Conservation (phyloP, 768 basidiomycete genomes). For the Fomitopsis pulvina region DNA sequence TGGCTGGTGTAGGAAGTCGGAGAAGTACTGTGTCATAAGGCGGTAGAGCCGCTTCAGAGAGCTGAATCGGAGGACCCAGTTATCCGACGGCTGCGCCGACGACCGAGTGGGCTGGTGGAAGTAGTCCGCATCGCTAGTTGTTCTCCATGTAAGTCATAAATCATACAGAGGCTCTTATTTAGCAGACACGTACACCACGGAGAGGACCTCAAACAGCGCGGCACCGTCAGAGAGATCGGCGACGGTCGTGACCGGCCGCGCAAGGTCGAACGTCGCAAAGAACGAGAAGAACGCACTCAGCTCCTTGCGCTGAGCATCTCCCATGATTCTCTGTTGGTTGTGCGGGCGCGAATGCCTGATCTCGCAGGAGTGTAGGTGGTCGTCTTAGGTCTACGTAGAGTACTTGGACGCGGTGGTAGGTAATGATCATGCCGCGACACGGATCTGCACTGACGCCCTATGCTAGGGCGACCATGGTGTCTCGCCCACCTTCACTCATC, state of each 20-base stretch:
- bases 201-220: constrained; percentile 69
- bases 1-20: constrained; percentile 76
- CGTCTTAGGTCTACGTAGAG: background rate
- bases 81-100: constrained; percentile 63
- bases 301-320: constrained; percentile 47
- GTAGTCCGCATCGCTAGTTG: constrained; percentile 66
- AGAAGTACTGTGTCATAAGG: constrained; percentile 83
- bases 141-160: background rate
- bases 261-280: constrained; percentile 66
- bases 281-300: constrained; percentile 79
- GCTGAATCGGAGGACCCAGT: constrained; percentile 86
- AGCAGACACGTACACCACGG: constrained; percentile 53
- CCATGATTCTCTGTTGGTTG: background rate
- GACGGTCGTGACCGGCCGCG: constrained; percentile 52
- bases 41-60: constrained; percentile 81
- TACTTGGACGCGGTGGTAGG: too few species aligned
- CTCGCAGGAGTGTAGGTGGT: background rate
- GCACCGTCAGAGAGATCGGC: constrained; percentile 78
- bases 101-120: constrained; percentile 60
- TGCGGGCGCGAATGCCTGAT: background rate
- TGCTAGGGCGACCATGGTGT: too few species aligned
- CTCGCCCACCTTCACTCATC: too few species aligned
- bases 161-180: background rate
- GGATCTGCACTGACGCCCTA: background rate
- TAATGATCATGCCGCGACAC: background rate